Base-by-base conservation (phyloP, 495 filamentous ascomycete species). In the Oidiodendron maius region DNA sequence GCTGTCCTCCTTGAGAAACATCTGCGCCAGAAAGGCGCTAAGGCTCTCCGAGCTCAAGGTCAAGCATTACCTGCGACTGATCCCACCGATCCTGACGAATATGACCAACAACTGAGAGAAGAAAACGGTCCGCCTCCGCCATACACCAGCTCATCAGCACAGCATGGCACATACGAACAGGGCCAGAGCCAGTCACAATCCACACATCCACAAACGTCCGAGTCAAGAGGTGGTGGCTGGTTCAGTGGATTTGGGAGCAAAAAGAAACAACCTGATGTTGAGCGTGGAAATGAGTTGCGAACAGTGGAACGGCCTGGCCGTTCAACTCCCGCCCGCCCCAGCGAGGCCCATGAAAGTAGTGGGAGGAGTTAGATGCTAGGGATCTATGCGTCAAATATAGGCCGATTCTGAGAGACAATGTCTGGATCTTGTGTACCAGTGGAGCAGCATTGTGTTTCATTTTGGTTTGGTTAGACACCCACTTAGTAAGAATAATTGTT, bases 1-100 rank as follows among this genome's bases (percentile, higher is more conserved):
- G 86, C 85, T 3, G 69, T 83, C 37, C 58, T 85, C 8, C 73
- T 95, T n/a, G 86, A 95, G 56, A 72, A 78, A 23, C 74, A 83
- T 53, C 67, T 95, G 40, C 73, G 78, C 9, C 64, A 81, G 44
- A 79, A 82, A 54, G 79, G 71, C 6, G 57, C 65, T 30, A 70
- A 70, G 52, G 67, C 72, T 46, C 58, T 57, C 24, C 69, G 68
- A 55, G 70, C 58, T 10, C 59, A 60, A 30, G 67, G 66, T 11
- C 49, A 43, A 9, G 10, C 39, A 11, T 18, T 45, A 9, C 52
- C 52, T 6, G 13, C 41, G 15, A 24, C 51, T 40, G 69, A 72
- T 55, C 65, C 69, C n/a, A 70, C 62, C 51, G 61, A 69, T 52
- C 60, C 69, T 5, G 51, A 57, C 34, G 68, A 66, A 43, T 72